Base-by-base conservation (phyloP, 2,329 filamentous ascomycete genomes). In the Dactylellina cionopaga region DNA sequence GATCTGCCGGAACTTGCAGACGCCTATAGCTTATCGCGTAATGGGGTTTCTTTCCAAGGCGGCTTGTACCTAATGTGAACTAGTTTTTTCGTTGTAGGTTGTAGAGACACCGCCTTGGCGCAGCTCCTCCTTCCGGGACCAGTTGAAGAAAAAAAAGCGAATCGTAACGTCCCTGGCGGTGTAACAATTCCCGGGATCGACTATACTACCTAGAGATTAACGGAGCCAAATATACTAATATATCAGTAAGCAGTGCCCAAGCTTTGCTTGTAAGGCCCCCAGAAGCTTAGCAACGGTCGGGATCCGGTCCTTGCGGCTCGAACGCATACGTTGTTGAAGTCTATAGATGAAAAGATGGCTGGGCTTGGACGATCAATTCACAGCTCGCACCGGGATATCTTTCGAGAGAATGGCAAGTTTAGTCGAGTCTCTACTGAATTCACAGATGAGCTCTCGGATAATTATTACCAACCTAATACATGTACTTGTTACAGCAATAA, bases 141-240 rank as follows among this genome's bases (percentile, higher is more conserved):
- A 5, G 29, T 31, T 35, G 22, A 19, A 33, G 10, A 31, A 33
- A 55, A n/a, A 35, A 6, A 39, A 55, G 51, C 22, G n/a, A 41
- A 55, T 55, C 51, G 51, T 55, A 31, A 55, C 29, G 22, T 41
- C 39, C 33, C 51, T 55, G 55, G 55, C 55, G 24, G 41, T 60
- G 55, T 47, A 60, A 49, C 22, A 15, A 41, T 58, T 22, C 29
- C 29, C 39, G 33, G 15, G 7, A 46, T 29, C n/a, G 22, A 13
- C 15, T 31, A n/a, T n/a, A 9, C 13, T 13, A 39, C 19, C 25
- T 10, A 4, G 6, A 10, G 9, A 17, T 35, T 9, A 37, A 10
- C 35, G 11, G 3, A 17, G 47, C 46, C 47, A 55, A 55, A 39
- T 27, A 35, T 17, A 63, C 24, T 44, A 52, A 55, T 37, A 15